These are phyloP conservation scores for Xanthoparmelia taractica DNA, from an alignment of 495 filamentous ascomycete genomes.

Conservation along the genomic window DNA sequence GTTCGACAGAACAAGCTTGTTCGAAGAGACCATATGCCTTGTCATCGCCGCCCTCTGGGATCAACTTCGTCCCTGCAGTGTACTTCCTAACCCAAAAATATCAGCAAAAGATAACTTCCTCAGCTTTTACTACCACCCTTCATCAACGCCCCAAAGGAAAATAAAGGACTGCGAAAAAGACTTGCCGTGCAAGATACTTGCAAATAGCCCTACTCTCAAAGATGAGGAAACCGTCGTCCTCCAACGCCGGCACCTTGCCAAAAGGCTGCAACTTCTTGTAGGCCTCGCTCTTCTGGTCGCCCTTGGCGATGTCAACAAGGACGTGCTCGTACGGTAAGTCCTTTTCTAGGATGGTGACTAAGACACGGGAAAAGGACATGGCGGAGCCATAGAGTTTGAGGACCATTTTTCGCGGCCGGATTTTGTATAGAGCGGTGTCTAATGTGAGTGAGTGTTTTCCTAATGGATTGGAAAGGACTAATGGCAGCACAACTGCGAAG, in stretches of 20 bases:
- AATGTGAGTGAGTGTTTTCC: neutral
- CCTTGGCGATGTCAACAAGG: conserved; percentile 18
- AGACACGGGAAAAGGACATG: conserved; percentile 24
- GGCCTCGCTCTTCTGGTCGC: conserved; percentile 20
- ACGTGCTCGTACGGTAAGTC: conserved; percentile 20
- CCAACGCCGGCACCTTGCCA: conserved; percentile 27
- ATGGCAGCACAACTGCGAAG: conserved; percentile 1
- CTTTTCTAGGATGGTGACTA: conserved; percentile 20
- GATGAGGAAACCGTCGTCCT: conserved; percentile 29
- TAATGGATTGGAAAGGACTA: neutral
- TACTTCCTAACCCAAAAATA: conserved; percentile 14
- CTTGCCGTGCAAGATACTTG: conserved; percentile 28
- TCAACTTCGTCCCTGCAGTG: conserved; percentile 23
- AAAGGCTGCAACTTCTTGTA: conserved; percentile 27
- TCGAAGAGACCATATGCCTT: conserved; percentile 27
- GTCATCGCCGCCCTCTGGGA: conserved; percentile 22
- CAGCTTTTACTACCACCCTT: conserved; percentile 1
- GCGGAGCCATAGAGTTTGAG: conserved; percentile 27
- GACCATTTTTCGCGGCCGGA: conserved; percentile 24
- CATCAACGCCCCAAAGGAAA: neutral
- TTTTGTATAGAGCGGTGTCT: neutral
- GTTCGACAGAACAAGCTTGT: conserved; percentile 28
- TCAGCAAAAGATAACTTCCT: conserved; percentile 12
- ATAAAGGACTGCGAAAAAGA: neutral
- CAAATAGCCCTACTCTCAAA: conserved; percentile 30